phyloP scores from a whole-genome alignment of 2,329 filamentous ascomycete species.

The Sporothrix mexicana region DNA sequence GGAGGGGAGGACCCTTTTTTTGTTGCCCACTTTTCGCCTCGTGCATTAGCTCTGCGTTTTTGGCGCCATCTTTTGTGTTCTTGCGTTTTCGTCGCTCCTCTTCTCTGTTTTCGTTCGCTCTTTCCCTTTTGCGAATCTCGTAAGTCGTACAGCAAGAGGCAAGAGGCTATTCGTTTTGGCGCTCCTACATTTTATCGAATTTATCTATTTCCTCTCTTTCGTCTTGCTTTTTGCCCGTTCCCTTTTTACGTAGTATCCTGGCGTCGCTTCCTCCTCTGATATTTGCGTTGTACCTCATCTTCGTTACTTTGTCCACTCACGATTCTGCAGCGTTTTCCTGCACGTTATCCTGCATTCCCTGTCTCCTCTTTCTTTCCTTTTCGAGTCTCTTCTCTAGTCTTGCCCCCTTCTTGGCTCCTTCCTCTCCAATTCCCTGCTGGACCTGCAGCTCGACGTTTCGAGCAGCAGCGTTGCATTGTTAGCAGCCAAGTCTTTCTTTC shows the following conservation, averaged over 20 bases:
- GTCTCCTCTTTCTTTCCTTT: neutral
- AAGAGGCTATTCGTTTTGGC: neutral
- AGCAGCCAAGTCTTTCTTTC: neutral
- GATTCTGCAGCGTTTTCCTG: constrained; percentile 27
- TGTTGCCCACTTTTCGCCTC: constrained; percentile 18
- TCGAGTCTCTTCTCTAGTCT: neutral
- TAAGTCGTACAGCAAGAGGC: neutral
- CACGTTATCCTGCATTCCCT: constrained; percentile 6
- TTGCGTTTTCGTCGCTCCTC: neutral
- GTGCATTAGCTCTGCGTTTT: constrained; percentile 25
- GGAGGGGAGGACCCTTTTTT: neutral
- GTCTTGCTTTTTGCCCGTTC: neutral
- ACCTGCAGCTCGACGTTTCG: constrained; percentile 29
- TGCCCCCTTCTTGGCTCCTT: neutral
- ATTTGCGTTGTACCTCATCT: neutral
- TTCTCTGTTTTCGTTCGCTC: constrained; percentile 8
- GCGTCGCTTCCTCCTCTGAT: neutral
- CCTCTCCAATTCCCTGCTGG: neutral
- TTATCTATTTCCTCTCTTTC: neutral
- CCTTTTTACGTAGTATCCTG: too few species aligned
- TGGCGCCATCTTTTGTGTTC: neutral
- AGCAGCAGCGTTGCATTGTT: constrained; percentile 25
- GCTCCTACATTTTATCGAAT: neutral
- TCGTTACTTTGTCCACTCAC: constrained; percentile 3
- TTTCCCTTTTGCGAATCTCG: constrained; percentile 17